Conservation (phyloP, 495 filamentous ascomycete genomes). For the Halenospora varia region DNA sequence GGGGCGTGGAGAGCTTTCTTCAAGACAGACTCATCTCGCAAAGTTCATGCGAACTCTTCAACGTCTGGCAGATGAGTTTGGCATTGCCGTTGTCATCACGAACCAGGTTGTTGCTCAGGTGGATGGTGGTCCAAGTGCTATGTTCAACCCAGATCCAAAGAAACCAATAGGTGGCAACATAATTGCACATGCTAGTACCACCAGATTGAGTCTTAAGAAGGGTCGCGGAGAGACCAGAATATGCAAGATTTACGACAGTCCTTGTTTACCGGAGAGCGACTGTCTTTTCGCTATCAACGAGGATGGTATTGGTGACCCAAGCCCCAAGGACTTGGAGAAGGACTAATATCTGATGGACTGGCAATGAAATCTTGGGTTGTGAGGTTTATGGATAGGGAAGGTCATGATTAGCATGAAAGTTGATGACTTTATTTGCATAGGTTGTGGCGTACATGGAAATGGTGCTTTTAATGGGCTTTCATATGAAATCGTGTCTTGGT, state of each 20-base stretch:
- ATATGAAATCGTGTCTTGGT: slow-evolving; percentile 3
- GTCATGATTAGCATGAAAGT: slow-evolving; percentile 4
- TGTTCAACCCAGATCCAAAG: slow-evolving; percentile 99
- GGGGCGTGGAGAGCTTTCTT: slow-evolving; percentile 87
- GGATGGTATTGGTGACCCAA: slow-evolving; percentile 93
- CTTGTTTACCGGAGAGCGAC: slow-evolving; percentile 93
- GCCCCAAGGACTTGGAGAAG: slow-evolving; percentile 92
- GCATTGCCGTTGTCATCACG: slow-evolving; percentile 96
- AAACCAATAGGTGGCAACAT: slow-evolving; percentile 99
- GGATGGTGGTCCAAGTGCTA: slow-evolving; percentile 88
- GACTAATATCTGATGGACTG: slow-evolving; percentile 24
- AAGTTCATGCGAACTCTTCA: slow-evolving; percentile 97
- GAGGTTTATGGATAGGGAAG: neutral
- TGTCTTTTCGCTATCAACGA: slow-evolving; percentile 96
- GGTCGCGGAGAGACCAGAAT: slow-evolving; percentile 91
- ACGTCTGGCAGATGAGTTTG: slow-evolving; percentile 93
- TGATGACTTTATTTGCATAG: slow-evolving; percentile 11
- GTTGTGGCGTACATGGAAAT: slow-evolving; percentile 7
- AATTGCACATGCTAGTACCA: slow-evolving; percentile 95
- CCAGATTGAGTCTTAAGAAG: slow-evolving; percentile 85
- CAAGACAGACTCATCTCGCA: slow-evolving; percentile 86
- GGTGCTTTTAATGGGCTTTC: slow-evolving; percentile 1
- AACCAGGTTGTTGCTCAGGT: slow-evolving; percentile 99
- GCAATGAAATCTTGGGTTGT: neutral
- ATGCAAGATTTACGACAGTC: slow-evolving; percentile 98